These are phyloP conservation scores for Lasiodiplodia hormozganensis DNA, from an alignment of 2,329 filamentous ascomycete genomes.

Conservation along the genomic window DNA sequence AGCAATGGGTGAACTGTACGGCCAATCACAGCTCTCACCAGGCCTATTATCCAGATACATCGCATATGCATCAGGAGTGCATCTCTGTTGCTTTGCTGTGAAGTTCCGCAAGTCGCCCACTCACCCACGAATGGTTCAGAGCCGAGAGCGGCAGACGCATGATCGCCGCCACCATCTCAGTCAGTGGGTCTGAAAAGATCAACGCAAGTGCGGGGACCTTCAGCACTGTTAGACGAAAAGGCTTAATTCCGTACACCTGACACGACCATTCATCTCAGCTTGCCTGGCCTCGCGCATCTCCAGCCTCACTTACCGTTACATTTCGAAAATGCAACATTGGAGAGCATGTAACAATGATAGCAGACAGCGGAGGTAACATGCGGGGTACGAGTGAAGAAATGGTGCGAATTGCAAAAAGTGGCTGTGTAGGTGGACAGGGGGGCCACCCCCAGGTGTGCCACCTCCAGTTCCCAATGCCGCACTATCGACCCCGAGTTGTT, in stretches of 20 bases:
- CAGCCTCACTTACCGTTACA: not conserved
- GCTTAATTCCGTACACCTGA: not conserved
- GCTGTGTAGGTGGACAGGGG: not conserved
- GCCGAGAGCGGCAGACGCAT: not conserved
- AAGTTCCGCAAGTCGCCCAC: not conserved
- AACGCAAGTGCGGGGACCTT: not conserved
- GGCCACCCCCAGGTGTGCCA: not conserved
- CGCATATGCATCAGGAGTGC: too few relatives aligned
- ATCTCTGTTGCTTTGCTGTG: too few relatives aligned
- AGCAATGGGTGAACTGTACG: too few relatives aligned
- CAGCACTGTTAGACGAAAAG: not conserved
- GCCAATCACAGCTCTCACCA: too few relatives aligned
- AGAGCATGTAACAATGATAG: not conserved
- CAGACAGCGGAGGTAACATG: not conserved
- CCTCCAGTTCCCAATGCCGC: slow-evolving; percentile 6
- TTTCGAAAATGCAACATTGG: not conserved
- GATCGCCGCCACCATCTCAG: not conserved
- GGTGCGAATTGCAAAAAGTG: not conserved
- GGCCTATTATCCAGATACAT: too few relatives aligned
- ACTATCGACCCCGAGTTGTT: not conserved
- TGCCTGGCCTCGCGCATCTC: not conserved
- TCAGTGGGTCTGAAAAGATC: too few relatives aligned
- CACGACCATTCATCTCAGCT: not conserved
- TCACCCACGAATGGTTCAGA: not conserved
- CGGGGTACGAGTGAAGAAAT: not conserved